These are phyloP conservation scores for Spizellomyces punctatus DNA, from an alignment of 192 early-diverging fungal species.

Conservation along the genomic window DNA sequence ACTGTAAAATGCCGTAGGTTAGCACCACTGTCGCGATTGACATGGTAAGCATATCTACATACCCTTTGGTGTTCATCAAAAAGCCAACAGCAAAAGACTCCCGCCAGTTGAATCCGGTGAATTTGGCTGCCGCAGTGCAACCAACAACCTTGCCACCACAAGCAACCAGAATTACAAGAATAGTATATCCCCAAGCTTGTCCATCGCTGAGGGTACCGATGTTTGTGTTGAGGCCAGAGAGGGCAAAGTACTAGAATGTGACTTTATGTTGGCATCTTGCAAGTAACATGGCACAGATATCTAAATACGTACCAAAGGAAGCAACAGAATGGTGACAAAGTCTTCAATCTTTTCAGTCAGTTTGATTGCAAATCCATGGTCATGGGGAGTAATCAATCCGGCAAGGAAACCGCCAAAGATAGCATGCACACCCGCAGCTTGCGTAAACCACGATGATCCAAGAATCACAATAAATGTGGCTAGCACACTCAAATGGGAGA, in stretches of 20 bases:
- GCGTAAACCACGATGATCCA: slow-evolving; percentile 77
- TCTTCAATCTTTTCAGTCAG: slow-evolving; percentile 95
- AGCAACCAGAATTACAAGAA: slow-evolving; percentile 76
- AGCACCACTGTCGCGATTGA: not conserved
- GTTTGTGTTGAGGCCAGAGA: slow-evolving; percentile 90
- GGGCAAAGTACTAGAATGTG: slow-evolving; percentile 75
- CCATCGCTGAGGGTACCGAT: slow-evolving; percentile 74
- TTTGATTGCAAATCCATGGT: slow-evolving; percentile 81
- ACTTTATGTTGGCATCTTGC: not conserved
- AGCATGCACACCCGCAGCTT: slow-evolving; percentile 85
- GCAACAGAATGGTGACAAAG: slow-evolving; percentile 78
- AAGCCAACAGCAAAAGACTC: slow-evolving; percentile 85
- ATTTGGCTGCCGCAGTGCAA: slow-evolving; percentile 67
- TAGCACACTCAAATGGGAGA: slow-evolving; percentile 63
- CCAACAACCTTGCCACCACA: slow-evolving; percentile 88
- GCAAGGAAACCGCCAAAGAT: slow-evolving; percentile 94
- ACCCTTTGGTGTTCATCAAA: slow-evolving; percentile 95
- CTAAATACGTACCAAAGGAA: slow-evolving; percentile 69
- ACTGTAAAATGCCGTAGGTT: slow-evolving; percentile 35
- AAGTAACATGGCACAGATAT: not conserved
- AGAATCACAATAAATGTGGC: slow-evolving; percentile 74
- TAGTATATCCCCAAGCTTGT: slow-evolving; percentile 72
- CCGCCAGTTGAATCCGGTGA: slow-evolving; percentile 74
- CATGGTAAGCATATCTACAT: not conserved
- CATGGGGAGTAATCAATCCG: slow-evolving; percentile 87